Base-by-base conservation (phyloP, 2,329 filamentous ascomycete species). In the Sporothrix mexicana region DNA sequence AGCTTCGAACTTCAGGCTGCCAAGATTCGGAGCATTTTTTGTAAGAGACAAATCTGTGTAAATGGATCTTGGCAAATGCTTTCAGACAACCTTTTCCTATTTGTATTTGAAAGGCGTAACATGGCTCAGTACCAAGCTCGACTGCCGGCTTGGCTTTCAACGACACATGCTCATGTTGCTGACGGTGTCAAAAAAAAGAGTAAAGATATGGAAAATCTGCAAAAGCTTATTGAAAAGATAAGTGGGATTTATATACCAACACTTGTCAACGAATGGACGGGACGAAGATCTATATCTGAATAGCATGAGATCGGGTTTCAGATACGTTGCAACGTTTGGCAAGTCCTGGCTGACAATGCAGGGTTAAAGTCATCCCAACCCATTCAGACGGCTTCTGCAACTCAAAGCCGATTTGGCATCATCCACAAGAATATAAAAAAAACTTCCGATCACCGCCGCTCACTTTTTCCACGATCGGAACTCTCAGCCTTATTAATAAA, bases 71-170 rank as follows among this genome's bases (percentile, higher is more conserved):
- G 64, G 64, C 64, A 25, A 47, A 7, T n/a, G 41, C 41, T 25
- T 45, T 66, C 8, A 7, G 45, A n/a, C 43, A 66, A 66, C 41
- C 61, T 47, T 66, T 66, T 66, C 13, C 23, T 49, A 51, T 20
- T 67, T 30, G 64, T 17, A n/a, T 51, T 20, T 30, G 30, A 9
- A 15, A 67, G 64, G 64, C 64, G 23, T 15, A 49, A 66, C 45
- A 36, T 47, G 13, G 43, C 9, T 49, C 23, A 8, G 23, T 4
- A 36, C 30, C 30, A 62, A 45, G n/a, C n/a, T 66, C 41, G 41
- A 25, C n/a, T 20, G 25, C 17, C 47, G 47, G 36, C 66, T 68
- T 53, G 47, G 66, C 66, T 68, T 67, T 51, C 15, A 36, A 36
- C 41, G 12, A 30, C 47, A 20, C 15, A 36, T 47, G 61, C 47